Evolutionary conservation across 108 stramenopile genomes (phyloP), one percentile per base, ranked within the genome.

Genomic region (Asterionellopsis glacialis): DNA sequence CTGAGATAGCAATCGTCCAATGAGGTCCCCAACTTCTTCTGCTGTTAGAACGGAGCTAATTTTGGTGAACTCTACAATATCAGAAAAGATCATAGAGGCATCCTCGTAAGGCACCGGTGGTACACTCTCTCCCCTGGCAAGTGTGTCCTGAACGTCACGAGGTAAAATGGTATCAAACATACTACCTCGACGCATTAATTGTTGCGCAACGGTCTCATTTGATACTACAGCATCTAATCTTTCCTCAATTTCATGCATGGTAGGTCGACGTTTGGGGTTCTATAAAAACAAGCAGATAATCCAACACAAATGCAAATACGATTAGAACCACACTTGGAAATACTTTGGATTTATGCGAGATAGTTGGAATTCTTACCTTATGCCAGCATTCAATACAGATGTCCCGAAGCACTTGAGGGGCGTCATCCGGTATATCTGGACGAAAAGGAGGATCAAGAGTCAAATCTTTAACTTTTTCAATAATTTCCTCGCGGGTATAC

Each of bases 21-120:
- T 62, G 62, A 77, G 57, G 15, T 68, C 44, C 13, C 60, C 63
- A n/a, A 77, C 59, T 51, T 72, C 59, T 24, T 58, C n/a, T 9
- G 70, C 57, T 5, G 70, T 44, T 11, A 62, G 41, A 14, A 12
- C 26, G 3, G 26, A 9, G 23, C 63, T 63, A 21, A 72, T 71
- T 1, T 38, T 51, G 11, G 75, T 72, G 52, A 77, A 77, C 9
- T 70, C 64, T n/a, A 77, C 70, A 55, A 77, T 70, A 49, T 77
- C 75, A 50, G 65, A 58, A 57, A 69, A 58, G 33, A 67, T 28
- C 3, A 67, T 28, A 6, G 66, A 47, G 1, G 45, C 59, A 4
- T 19, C n/a, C 9, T 60, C 59, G 19, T 40, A 48, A 45, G 48
- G 44, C 4, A 47, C 24, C 3, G 59, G 59, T 27, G 19, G 18